These are phyloP conservation scores for Solanum neorickii DNA, from an alignment of 257 asterid genomes.

Conservation along the genomic window DNA sequence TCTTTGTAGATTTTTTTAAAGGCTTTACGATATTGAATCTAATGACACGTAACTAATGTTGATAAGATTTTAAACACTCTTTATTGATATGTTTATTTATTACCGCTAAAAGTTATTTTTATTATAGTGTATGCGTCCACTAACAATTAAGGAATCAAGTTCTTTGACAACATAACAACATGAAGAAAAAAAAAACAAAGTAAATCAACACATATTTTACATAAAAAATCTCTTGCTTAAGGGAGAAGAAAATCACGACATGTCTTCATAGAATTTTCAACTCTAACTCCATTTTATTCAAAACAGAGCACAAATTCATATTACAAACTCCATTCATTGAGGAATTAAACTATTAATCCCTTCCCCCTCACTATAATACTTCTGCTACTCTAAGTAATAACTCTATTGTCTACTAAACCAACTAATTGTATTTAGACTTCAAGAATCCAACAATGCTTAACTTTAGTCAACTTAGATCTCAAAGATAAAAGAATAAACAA, in stretches of 20 bases:
- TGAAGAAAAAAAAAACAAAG: too few relatives aligned
- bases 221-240: background rate
- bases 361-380: background rate
- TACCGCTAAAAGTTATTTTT: too few relatives aligned
- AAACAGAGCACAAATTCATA: too few relatives aligned
- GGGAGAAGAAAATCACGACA: background rate
- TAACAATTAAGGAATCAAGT: too few relatives aligned
- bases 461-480: background rate
- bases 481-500: background rate
- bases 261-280: background rate
- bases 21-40: too few relatives aligned
- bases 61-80: too few relatives aligned
- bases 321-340: background rate
- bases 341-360: background rate
- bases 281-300: background rate
- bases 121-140: too few relatives aligned
- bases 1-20: too few relatives aligned
- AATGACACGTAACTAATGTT: too few relatives aligned
- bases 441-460: background rate
- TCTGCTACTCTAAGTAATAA: background rate
- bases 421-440: background rate
- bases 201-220: background rate
- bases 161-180: too few relatives aligned
- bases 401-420: background rate
- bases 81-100: too few relatives aligned